Evolutionary conservation across 2,329 filamentous ascomycete genomes (phyloP).

Genomic region (Aspergillus sp.): DNA sequence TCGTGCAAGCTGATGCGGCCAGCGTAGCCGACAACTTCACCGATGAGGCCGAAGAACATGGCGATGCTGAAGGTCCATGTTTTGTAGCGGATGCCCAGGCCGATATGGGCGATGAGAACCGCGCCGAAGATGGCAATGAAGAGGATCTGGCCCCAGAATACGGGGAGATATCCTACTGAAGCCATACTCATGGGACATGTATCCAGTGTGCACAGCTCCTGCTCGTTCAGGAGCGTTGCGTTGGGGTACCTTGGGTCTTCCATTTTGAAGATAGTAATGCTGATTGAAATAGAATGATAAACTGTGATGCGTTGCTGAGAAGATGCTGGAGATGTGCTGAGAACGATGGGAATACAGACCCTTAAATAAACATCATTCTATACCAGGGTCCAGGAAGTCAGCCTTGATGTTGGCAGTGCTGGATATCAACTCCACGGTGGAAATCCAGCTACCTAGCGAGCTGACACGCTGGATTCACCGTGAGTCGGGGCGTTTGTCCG

Average conservation of each 20-base stretch:
- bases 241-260: not conserved
- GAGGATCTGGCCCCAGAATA: slow-evolving; percentile 53
- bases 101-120: slow-evolving; percentile 42
- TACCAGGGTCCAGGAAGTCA: no score
- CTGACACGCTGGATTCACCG: no score
- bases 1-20: slow-evolving; percentile 57
- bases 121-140: slow-evolving; percentile 54
- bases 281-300: no score
- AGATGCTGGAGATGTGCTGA: no score
- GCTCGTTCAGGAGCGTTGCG: slow-evolving; percentile 1
- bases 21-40: slow-evolving; percentile 60
- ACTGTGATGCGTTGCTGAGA: no score
- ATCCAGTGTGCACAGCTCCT: slow-evolving; percentile 34
- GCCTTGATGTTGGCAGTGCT: no score
- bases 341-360: no score
- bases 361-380: no score
- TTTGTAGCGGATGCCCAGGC: slow-evolving; percentile 46
- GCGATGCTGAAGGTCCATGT: slow-evolving; percentile 54
- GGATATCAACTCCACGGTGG: no score
- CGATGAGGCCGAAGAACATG: slow-evolving; percentile 54
- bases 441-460: no score
- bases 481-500: no score
- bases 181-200: slow-evolving; percentile 36
- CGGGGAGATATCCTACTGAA: slow-evolving; percentile 56
- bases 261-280: not conserved